Percentiles rank a stretch among this genome's conserved stretches.
These are phyloP conservation scores for Echinosophora koreensis DNA, from an alignment of 306 rosid species.

Conservation along the genomic window DNA sequence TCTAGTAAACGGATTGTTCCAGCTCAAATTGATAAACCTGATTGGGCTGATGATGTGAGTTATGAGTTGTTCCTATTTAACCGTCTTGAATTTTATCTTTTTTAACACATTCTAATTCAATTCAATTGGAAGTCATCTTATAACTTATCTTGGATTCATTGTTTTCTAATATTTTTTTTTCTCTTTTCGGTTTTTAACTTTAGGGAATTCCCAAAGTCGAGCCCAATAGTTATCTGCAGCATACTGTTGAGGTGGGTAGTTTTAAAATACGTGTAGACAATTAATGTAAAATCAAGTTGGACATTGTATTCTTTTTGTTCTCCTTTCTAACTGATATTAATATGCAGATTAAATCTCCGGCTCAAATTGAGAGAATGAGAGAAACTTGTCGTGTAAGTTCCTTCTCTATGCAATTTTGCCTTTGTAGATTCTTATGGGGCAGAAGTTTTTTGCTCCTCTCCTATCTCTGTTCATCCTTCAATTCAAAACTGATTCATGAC, in stretches of 20 bases:
- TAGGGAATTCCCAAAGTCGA: conserved; percentile 89
- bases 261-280: conserved; percentile 16
- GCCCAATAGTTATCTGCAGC: conserved; percentile 84
- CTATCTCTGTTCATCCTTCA: conserved; percentile 1
- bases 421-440: conserved; percentile 17
- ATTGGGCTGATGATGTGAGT: conserved; percentile 95
- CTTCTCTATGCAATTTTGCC: not conserved
- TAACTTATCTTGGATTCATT: conserved; percentile 26
- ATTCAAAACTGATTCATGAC: conserved; percentile 16
- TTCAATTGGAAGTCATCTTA: conserved; percentile 20
- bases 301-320: not conserved
- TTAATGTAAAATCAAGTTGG: conserved; percentile 13
- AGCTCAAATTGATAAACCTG: conserved; percentile 74
- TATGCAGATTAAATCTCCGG: conserved; percentile 79
- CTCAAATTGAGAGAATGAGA: conserved; percentile 84
- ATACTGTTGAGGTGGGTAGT: conserved; percentile 73
- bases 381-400: conserved; percentile 79
- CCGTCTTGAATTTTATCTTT: conserved; percentile 11
- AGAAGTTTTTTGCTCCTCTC: not conserved
- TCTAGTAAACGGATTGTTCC: conserved; percentile 70
- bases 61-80: conserved; percentile 24
- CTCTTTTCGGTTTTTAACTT: conserved; percentile 38
- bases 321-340: conserved; percentile 25
- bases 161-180: conserved; percentile 37
- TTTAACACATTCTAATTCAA: conserved; percentile 28